phyloP scores from a whole-genome alignment of 345 rosid species.

The Eucalyptus viminalis region DNA sequence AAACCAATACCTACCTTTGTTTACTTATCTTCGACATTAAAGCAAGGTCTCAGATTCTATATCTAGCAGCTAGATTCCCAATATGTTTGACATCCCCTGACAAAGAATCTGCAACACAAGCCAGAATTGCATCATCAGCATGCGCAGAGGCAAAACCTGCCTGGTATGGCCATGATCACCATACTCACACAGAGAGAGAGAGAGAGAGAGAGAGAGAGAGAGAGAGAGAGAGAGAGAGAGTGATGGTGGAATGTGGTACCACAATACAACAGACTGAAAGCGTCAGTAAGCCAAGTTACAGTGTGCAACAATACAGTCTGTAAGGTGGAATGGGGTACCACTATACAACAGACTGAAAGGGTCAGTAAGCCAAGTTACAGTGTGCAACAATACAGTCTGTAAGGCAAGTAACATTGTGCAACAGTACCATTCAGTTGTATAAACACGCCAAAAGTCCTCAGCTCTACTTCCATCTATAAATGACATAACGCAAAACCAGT shows the following conservation, averaged over 20 bases:
- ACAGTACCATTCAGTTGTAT: neutral
- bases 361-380: neutral
- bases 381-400: neutral
- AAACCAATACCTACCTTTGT: neutral
- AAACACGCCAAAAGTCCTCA: neutral
- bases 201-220: neutral
- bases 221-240: neutral
- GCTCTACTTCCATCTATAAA: neutral
- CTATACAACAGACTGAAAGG: no score
- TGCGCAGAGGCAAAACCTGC: neutral
- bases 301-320: no score
- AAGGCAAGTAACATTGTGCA: neutral
- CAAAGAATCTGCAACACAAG: neutral
- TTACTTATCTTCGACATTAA: neutral
- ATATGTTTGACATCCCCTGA: neutral
- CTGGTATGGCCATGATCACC: neutral
- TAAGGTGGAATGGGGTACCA: no score
- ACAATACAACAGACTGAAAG: neutral
- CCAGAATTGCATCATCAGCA: neutral
- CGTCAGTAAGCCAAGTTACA: neutral
- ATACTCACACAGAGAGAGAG: neutral
- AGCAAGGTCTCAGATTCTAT: neutral
- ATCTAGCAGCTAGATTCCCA: no score
- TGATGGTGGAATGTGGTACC: neutral
- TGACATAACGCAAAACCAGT: neutral